These are phyloP conservation scores for Parascedosporium putredinis DNA, from an alignment of 2,329 filamentous ascomycete genomes.

Conservation along the genomic window DNA sequence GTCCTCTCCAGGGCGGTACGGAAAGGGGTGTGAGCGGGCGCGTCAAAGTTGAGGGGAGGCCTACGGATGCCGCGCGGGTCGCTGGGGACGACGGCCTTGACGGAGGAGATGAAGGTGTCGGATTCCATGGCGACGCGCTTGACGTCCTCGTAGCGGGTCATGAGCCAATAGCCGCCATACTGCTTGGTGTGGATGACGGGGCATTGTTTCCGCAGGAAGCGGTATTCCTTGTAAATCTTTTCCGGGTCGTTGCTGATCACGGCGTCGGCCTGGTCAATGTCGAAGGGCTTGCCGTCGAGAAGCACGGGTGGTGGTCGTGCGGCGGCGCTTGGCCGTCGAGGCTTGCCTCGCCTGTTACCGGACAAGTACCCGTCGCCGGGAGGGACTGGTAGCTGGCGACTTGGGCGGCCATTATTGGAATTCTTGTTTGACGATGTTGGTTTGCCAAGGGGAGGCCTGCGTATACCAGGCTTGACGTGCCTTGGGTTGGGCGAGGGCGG, in stretches of 20 bases:
- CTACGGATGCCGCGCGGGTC: constrained; percentile 13
- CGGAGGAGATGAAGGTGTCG: constrained; percentile 12
- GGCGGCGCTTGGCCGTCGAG: background rate
- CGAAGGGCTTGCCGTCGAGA: background rate
- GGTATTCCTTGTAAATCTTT: constrained; percentile 14
- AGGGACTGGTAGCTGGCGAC: background rate
- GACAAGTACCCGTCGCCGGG: background rate
- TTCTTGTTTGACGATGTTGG: background rate
- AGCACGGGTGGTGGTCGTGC: background rate
- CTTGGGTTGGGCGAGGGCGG: background rate
- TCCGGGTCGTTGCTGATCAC: constrained; percentile 13
- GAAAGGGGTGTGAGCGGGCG: constrained; percentile 14
- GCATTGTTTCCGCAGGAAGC: constrained; percentile 12
- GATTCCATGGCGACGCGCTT: constrained; percentile 14
- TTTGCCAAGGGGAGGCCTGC: background rate
- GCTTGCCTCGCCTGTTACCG: background rate
- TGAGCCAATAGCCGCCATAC: constrained; percentile 15
- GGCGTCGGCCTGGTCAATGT: constrained; percentile 12
- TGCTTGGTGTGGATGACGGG: constrained; percentile 13
- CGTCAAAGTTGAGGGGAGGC: constrained; percentile 15
- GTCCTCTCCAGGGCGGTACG: constrained; percentile 14
- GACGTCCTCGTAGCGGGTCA: constrained; percentile 15
- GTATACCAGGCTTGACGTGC: too few species aligned
- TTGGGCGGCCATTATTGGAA: background rate
- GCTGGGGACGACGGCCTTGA: constrained; percentile 12